These are phyloP conservation scores for Gonapodya prolifera DNA, from an alignment of 192 early-diverging fungal species.

Conservation along the genomic window DNA sequence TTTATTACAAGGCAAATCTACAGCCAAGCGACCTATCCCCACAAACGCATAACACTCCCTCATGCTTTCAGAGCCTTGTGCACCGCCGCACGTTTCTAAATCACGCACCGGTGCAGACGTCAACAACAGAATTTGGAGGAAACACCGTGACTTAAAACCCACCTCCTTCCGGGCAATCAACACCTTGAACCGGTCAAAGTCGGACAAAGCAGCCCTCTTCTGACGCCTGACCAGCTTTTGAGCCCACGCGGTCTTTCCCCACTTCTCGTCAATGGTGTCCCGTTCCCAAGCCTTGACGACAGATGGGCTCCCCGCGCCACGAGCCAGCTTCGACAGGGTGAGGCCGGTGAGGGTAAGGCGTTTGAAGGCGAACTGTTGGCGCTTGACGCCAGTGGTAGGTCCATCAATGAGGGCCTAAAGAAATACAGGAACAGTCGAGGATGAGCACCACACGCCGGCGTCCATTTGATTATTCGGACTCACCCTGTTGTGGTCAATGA, in stretches of 20 bases:
- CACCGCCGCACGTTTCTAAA: background rate
- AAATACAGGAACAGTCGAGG: background rate
- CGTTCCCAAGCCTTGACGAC: conserved; percentile 74
- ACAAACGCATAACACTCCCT: background rate
- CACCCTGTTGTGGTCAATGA: conserved; percentile 97
- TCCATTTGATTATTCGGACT: too few relatives aligned
- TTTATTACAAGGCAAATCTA: too few relatives aligned
- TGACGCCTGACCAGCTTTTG: conserved; percentile 84
- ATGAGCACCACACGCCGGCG: conserved; percentile 6
- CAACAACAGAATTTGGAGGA: too few relatives aligned
- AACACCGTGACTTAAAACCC: too few relatives aligned
- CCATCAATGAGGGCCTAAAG: conserved; percentile 85
- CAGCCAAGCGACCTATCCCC: background rate
- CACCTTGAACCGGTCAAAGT: conserved; percentile 99
- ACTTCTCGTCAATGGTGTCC: conserved; percentile 65
- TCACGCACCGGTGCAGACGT: too few relatives aligned
- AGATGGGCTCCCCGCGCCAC: conserved; percentile 58
- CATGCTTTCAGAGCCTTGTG: background rate
- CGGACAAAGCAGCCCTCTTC: conserved; percentile 61
- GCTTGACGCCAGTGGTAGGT: conserved; percentile 85
- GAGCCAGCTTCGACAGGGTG: conserved; percentile 71
- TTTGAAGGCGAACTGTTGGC: conserved; percentile 79
- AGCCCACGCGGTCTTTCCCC: conserved; percentile 86
- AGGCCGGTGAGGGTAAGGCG: conserved; percentile 83
- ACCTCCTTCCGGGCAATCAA: conserved; percentile 86